Base-by-base conservation (phyloP, 2,329 filamentous ascomycete genomes). In the Xylaria multiplex region DNA sequence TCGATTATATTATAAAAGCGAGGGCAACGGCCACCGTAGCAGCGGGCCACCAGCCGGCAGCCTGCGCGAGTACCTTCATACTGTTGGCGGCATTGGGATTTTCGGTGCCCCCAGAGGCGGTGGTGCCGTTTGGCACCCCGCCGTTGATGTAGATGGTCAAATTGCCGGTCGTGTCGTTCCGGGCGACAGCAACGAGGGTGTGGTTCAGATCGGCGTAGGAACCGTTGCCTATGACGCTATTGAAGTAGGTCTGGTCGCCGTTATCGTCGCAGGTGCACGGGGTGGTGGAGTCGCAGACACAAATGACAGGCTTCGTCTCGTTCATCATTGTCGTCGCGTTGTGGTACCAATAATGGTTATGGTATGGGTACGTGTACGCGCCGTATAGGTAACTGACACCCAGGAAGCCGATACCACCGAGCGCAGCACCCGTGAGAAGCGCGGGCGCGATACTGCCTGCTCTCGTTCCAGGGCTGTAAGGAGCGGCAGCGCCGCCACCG, bases 71-170 rank as follows among this genome's bases (percentile, higher is more conserved):
- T 1, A 70, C 70, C 13, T 69, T 70, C 67, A 81, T 73, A 2
- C 67, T 70, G 22, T 70, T 79, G n/a, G 78, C 79, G 22, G 70
- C 77, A 45, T 74, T 72, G 7, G 82, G 76, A 54, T 79, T 76
- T 1, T 82, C 81, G 14, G 76, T 79, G 30, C 81, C 84, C 13
- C 81, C 82, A 5, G 81, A 66, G 0, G 84, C 82, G 0, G 87
- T 89, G 0, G 89, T 91, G 55, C 87, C 88, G 70, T 91, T 90
- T 35, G 89, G 86, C 3, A 95, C 80, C 0, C 90, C 91, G n/a
- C 92, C 92, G 76, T 93, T 93, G 75, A 95, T 80, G 35, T 92
- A 81, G 43, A 96, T 84, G 1, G 86, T 90, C 68, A 79, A 79
- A 1, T 72, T 43, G 65, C 79, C 79, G 0, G 84, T 88, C 63